Percentiles rank a stretch among this genome's conserved stretches.
phyloP scores from a whole-genome alignment of 345 rosid species.

The Mercurialis annua region DNA sequence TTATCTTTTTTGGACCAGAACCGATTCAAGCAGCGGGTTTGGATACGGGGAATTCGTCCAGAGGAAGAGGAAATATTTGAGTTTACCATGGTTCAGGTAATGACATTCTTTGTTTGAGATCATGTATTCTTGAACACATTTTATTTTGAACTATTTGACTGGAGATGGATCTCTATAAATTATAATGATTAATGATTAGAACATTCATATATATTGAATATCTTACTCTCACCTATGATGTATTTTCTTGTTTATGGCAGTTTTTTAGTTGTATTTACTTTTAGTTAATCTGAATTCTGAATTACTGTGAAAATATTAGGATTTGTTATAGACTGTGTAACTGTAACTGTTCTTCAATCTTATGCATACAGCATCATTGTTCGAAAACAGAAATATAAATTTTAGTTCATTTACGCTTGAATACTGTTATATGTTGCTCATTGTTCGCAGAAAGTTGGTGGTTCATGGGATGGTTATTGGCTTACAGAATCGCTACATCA shows the following conservation, averaged over 20 bases:
- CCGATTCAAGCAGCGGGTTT: constrained; percentile 81
- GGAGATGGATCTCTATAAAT: not conserved
- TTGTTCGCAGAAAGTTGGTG: constrained; percentile 68
- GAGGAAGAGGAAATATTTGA: constrained; percentile 89
- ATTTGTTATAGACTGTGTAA: not conserved
- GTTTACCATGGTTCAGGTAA: constrained; percentile 87
- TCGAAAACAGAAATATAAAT: not conserved
- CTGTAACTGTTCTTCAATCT: not conserved
- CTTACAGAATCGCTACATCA: constrained; percentile 81
- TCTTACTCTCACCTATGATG: not conserved
- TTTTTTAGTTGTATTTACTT: not conserved
- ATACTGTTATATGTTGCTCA: constrained; percentile 8
- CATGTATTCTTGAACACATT: not conserved
- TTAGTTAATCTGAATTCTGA: not conserved
- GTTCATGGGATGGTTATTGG: constrained; percentile 98
- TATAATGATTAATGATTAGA: not conserved
- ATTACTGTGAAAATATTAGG: too few species aligned
- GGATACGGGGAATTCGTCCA: constrained; percentile 83
- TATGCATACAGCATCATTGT: not conserved
- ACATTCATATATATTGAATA: not conserved
- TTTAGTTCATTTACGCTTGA: not conserved
- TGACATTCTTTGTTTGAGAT: constrained; percentile 7
- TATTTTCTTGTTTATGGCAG: not conserved
- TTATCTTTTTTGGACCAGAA: constrained; percentile 36
- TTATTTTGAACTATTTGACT: not conserved